A percentile compares a stretch with the other conserved stretches of the same genome.
These are phyloP conservation scores for Chaetoceros tenuissimus DNA, from an alignment of 108 stramenopile species.

Conservation along the genomic window DNA sequence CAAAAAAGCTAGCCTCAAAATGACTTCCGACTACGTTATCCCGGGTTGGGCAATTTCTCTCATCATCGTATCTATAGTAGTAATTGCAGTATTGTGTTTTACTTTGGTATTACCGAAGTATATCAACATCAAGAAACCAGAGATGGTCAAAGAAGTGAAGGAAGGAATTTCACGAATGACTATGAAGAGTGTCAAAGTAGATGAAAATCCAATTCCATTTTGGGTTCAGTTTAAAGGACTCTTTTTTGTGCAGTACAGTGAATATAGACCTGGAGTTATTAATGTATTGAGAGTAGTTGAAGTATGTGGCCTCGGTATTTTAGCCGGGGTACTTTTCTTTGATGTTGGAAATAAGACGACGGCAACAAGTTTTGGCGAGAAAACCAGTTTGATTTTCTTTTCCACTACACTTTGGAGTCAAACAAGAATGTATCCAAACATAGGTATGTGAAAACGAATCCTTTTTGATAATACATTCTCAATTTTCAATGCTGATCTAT, in stretches of 20 bases:
- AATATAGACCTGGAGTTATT: not conserved
- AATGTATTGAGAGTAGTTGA: slow-evolving; percentile 11
- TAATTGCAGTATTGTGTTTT: not conserved
- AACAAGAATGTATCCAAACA: too few species aligned
- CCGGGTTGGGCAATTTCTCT: not conserved
- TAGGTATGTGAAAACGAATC: too few species aligned
- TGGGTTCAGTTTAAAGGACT: not conserved
- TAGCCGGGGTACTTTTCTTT: slow-evolving; percentile 10
- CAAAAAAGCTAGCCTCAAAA: not conserved
- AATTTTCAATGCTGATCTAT: too few species aligned
- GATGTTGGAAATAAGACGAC: not conserved
- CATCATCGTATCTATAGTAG: not conserved
- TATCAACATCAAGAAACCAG: not conserved
- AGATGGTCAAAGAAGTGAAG: too few species aligned
- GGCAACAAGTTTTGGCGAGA: not conserved
- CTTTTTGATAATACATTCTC: too few species aligned
- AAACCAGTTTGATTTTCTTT: slow-evolving; percentile 3
- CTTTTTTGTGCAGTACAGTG: not conserved
- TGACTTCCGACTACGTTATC: not conserved
- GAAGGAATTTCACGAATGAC: too few species aligned
- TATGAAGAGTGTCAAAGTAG: too few species aligned
- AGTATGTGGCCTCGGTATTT: slow-evolving; percentile 7
- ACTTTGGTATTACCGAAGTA: not conserved
- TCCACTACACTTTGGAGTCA: too few species aligned
- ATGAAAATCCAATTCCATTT: not conserved